Conservation (phyloP, 202 grass and related monocot genomes). For the Elaeis oleifera region DNA sequence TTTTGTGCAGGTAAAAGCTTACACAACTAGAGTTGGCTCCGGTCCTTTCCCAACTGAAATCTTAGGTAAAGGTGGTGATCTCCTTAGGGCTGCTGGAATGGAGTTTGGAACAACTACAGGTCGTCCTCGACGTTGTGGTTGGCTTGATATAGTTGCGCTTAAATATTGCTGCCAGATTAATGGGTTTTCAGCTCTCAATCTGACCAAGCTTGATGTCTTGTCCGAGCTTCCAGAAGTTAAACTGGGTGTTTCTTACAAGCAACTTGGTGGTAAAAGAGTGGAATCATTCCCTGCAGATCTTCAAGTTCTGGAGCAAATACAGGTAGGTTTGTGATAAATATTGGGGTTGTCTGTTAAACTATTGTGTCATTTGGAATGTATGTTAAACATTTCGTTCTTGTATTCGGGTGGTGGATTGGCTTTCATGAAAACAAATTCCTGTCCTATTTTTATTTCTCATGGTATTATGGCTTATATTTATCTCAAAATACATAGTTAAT, state of each 20-base stretch:
- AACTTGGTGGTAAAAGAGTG: conserved; percentile 31
- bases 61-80: conserved; percentile 56
- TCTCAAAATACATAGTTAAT: no score
- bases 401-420: no score
- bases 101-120: conserved; percentile 92
- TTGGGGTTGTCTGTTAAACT: not conserved
- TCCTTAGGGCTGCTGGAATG: conserved; percentile 63
- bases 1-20: conserved; percentile 74
- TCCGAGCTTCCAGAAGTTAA: conserved; percentile 70
- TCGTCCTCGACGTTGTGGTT: conserved; percentile 79
- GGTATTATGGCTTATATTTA: no score
- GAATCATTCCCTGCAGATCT: conserved; percentile 64
- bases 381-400: no score
- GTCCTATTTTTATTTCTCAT: no score
- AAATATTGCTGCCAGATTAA: conserved; percentile 85
- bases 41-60: conserved; percentile 92
- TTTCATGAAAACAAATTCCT: no score
- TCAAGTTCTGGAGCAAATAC: conserved; percentile 49
- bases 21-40: conserved; percentile 86
- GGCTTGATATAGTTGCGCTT: conserved; percentile 84
- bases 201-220: conserved; percentile 81
- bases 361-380: no score
- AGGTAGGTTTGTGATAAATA: conserved; percentile 27
- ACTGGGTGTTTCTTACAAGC: conserved; percentile 55
- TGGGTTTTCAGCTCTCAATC: conserved; percentile 84